Evolutionary conservation across 345 rosid species (phyloP), one percentile per base, ranked within the genome.

Genomic region (Aquilaria sinensis): DNA sequence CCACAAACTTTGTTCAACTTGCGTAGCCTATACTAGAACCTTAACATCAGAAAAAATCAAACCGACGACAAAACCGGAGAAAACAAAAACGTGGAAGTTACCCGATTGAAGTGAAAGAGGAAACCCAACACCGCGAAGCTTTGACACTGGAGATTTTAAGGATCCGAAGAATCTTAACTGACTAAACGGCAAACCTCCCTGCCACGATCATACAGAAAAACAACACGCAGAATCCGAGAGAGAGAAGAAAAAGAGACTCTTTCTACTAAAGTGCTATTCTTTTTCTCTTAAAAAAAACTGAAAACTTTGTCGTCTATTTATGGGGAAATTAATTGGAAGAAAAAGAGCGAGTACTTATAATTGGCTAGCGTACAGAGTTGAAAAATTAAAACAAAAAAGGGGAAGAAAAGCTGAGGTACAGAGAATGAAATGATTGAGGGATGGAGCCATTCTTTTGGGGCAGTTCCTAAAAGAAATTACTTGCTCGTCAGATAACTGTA

Each of bases 401-500:
- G 5, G 9, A 2, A 12, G 14, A 13, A n/a, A 29, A 49, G 66
- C 74, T 50, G 67, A 75, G 71, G 66, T 53, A 60, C 69, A 58
- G 65, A 31, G 54, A 61, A 60, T 37, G 37, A 51, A 75, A 72
- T 70, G 74, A 70, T 63, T 72, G 60, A 71, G 64, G 53, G 53
- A 70, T 34, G 43, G 59, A 49, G 23, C 62, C 23, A 23, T 23
- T 23, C 23, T 23, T 23, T 23, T 23, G 23, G 68, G n/a, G 49
- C 23, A 55, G 31, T 23, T 37, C 23, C 23, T 23, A 23, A 23
- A 23, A 23, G 23, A 23, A 23, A 23, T 23, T 23, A 23, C 23
- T 23, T 23, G 23, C 23, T 23, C 23, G 23, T 23, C 23, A 23
- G 23, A 23, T 23, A 23, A 23, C 23, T 23, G 23, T 23, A 23